Evolutionary conservation across 2,329 filamentous ascomycete species (phyloP), one percentile per base, ranked within the genome.

Genomic region (Catunica adiposa): DNA sequence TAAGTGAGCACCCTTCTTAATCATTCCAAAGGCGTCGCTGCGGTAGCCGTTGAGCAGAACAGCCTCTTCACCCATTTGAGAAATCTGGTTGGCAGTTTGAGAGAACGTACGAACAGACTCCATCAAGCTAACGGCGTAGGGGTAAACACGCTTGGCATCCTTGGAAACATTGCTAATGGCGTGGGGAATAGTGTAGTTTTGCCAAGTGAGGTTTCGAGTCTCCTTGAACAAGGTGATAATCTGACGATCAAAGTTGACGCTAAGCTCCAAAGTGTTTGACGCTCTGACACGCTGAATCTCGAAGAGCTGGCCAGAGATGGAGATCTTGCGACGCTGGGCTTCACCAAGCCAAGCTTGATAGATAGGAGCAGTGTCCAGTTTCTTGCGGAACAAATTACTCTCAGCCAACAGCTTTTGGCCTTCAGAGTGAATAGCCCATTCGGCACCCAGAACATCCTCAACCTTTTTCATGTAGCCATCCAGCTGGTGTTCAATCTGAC

Each of bases 211-310:
- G 65, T 98, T 98, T 42, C 94, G 82, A 25, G 94, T 94, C 71
- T 99, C 92, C 66, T 99, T 99, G 76, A 98, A 99, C 8, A 99
- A 73, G 0, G 90, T 89, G 65, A 98, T 98, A 56, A 97, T 87
- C 66, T 98, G 92, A 11, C 86, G 83, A 65, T 99, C 90, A 63
- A 99, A 99, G 69, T 97, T 98, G 66, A 99, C 89, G 11, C 79
- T 79, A 25, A 99, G 76, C 68, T 97, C 90, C 31, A 97, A 73
- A 14, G 82, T 79, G 58, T 90, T 90, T 14, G 87, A 85, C n/a
- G 90, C 86, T 61, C 92, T 81, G 61, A 95, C 89, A 62, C 86
- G 86, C 61, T 77, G 80, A 63, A 99, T 89, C 58, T 86, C 84
- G 68, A 99, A 98, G 1, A 99, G 77, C 8, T 89, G 84, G 15